Evolutionary conservation across 1,284 basidiomycete genomes (phyloP).

Genomic region (Cryptococcus sp.): DNA sequence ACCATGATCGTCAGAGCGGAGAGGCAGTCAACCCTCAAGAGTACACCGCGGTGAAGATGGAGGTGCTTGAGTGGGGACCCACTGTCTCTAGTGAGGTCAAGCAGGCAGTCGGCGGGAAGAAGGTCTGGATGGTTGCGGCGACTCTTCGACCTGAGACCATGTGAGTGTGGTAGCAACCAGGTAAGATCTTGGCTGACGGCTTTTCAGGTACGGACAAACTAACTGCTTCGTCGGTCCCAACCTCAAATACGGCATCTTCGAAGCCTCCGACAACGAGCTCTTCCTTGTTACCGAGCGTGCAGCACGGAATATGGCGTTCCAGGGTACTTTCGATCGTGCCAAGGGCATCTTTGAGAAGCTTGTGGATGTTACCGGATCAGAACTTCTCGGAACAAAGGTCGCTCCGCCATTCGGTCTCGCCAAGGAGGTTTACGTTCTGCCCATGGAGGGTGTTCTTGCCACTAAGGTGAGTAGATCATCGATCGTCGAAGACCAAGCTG

Average conservation of each 20-base stretch:
- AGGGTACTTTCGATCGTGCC: conserved; percentile 70
- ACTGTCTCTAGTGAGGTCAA: conserved; percentile 63
- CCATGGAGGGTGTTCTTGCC: conserved; percentile 95
- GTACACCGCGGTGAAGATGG: conserved; percentile 95
- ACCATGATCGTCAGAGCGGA: conserved; percentile 95
- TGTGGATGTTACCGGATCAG: conserved; percentile 72
- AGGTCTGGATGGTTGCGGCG: conserved; percentile 90
- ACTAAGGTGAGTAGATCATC: conserved; percentile 66
- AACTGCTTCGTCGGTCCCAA: conserved; percentile 93
- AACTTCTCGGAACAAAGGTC: conserved; percentile 86
- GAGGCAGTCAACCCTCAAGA: conserved; percentile 96
- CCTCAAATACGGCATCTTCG: conserved; percentile 91
- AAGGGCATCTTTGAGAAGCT: conserved; percentile 74
- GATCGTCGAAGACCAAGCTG: neutral
- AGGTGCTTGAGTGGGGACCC: conserved; percentile 75
- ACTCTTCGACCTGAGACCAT: conserved; percentile 97
- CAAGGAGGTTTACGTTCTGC: conserved; percentile 89
- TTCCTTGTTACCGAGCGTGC: conserved; percentile 88
- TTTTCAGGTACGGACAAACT: conserved; percentile 86
- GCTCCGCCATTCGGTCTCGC: conserved; percentile 82
- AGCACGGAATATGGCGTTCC: conserved; percentile 97
- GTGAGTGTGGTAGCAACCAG: conserved; percentile 57
- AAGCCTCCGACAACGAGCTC: conserved; percentile 78
- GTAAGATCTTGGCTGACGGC: conserved; percentile 12
- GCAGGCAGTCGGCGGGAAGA: conserved; percentile 69